A percentile compares a stretch with the other conserved stretches of the same genome.
These are phyloP conservation scores for Pseudofabraea citricarpa DNA, from an alignment of 2,329 filamentous ascomycete species.

Conservation along the genomic window DNA sequence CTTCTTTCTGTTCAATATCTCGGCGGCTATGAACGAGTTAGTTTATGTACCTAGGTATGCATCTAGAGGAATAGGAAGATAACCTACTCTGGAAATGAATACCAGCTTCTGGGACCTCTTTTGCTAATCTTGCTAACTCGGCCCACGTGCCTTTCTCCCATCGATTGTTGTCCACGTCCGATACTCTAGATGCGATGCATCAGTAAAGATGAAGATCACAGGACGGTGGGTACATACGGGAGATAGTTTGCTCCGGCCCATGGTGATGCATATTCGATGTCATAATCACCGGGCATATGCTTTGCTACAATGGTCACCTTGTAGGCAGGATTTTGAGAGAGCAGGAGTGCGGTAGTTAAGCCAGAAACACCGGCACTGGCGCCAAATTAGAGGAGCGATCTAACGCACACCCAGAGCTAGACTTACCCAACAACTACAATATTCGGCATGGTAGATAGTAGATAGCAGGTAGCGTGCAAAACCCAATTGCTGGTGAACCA, in stretches of 20 bases:
- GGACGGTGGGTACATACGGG: conserved; percentile 51
- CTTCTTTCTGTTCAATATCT: conserved; percentile 50
- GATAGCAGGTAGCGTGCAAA: neutral
- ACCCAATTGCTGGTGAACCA: neutral
- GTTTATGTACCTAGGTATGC: no score
- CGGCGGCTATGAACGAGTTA: no score
- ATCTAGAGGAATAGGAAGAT: neutral
- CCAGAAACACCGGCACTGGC: conserved; percentile 60
- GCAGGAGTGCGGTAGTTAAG: conserved; percentile 58
- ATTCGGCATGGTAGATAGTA: conserved; percentile 23
- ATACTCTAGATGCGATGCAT: conserved; percentile 36
- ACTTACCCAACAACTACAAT: conserved; percentile 34
- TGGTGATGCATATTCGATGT: conserved; percentile 84
- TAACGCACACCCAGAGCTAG: neutral
- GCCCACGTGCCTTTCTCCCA: conserved; percentile 65
- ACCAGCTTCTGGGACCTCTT: conserved; percentile 69
- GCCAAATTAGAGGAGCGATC: conserved; percentile 1
- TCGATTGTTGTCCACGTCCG: conserved; percentile 34
- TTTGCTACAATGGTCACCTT: conserved; percentile 72
- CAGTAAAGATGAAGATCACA: neutral
- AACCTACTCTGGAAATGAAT: conserved; percentile 68
- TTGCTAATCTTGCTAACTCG: conserved; percentile 53
- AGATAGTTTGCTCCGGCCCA: conserved; percentile 82
- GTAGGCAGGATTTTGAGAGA: conserved; percentile 51
- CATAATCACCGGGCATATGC: conserved; percentile 91